A percentile compares a stretch with the other conserved stretches of the same genome.
Evolutionary conservation across 805 yeast species (phyloP).

Genomic region (Kazachstania viticola): DNA sequence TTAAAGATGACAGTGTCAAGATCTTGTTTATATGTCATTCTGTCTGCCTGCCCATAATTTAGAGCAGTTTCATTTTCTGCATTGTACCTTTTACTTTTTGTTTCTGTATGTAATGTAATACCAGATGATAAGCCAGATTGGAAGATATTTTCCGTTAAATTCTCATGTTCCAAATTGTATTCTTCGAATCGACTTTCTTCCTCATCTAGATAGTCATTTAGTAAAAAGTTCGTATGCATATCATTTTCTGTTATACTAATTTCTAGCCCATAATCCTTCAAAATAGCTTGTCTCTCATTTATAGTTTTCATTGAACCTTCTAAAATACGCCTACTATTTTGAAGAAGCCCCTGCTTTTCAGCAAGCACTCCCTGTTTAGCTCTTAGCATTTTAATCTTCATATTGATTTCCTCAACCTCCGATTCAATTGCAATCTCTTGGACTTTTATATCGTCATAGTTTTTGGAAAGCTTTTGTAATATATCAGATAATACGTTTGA

Average conservation of each 20-base stretch:
- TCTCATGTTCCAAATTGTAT: no score
- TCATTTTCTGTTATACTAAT: constrained; percentile 1
- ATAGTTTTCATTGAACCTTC: constrained; percentile 35
- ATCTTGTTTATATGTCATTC: no score
- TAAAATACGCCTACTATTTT: constrained; percentile 39
- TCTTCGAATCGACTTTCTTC: constrained; percentile 4
- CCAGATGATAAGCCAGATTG: not conserved
- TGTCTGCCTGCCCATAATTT: no score
- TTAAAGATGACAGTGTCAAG: constrained; percentile 33
- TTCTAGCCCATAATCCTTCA: constrained; percentile 28
- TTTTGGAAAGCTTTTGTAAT: constrained; percentile 32
- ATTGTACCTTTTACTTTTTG: constrained; percentile 43
- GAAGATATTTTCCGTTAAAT: not conserved
- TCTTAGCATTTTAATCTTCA: constrained; percentile 37
- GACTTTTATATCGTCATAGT: constrained; percentile 44
- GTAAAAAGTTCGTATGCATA: constrained; percentile 2
- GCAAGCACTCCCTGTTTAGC: constrained; percentile 36
- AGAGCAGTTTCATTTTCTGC: constrained; percentile 52
- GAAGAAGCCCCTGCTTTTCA: constrained; percentile 41
- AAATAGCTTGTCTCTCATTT: constrained; percentile 30
- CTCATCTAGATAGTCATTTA: constrained; percentile 3
- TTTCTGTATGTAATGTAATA: constrained; percentile 21
- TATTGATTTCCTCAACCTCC: constrained; percentile 53
- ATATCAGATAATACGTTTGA: constrained; percentile 28
- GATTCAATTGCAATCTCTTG: constrained; percentile 52